Evolutionary conservation across 805 yeast genomes (phyloP), one percentile per base, ranked within the genome.

Genomic region (Candida ovalis): DNA sequence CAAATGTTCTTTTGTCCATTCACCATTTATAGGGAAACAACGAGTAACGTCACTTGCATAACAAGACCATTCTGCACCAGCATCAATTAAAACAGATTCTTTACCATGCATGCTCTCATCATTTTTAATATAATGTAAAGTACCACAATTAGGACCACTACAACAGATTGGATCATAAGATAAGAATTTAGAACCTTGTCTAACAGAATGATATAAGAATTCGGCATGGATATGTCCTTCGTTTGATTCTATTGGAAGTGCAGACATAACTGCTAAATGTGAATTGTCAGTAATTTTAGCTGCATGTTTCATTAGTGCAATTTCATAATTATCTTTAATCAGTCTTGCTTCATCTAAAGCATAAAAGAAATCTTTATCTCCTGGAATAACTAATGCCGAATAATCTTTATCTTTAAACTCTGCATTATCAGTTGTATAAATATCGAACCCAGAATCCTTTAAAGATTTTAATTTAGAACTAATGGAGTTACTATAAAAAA

Each of bases 131-230:
- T 91, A 92, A 66, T 92, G 99, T 51, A 92, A 75, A 2, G 97
- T 89, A 15, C 96, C 88, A 65, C 96, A 88, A 54, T 84, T 82
- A 28, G 95, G 84, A 0, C 98, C 99, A 2, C 96, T 78, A 60
- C 99, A 91, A 65, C 98, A 92, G 48, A 92, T 90, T 18, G 98
- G 97, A 62, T 92, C 97, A 62, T 92, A 92, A 15, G 96, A 84
- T 67, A 84, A 88, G 59, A 79, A 70, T 67, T 90, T 91, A 9
- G 96, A 85, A 9, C 98, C 98, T 68, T 92, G 97, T 58, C 98
- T 82, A 50, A 89, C 77, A 2, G 96, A 87, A 66, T 92, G 98
- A 66, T 92, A 92, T 43, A 87, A 77, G 65, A 94, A 92, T 64
- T 94, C 98, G 1, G 98, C 99, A 61, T 94, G 97, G 40, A 92